These are phyloP conservation scores for Aeminium ludgeri DNA, from an alignment of 495 filamentous ascomycete species.

Conservation along the genomic window DNA sequence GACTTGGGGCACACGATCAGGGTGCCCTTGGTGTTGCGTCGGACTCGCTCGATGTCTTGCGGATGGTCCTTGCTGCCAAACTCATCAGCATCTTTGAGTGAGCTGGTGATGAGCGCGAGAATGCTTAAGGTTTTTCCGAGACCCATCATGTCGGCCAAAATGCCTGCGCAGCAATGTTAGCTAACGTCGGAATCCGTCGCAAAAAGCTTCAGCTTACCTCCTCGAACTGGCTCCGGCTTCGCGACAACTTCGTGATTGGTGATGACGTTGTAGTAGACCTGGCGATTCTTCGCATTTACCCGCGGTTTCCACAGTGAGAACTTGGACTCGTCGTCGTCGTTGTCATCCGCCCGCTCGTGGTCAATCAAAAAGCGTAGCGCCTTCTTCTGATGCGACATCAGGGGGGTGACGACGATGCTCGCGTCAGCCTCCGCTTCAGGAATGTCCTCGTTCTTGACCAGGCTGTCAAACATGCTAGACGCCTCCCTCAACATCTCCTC, in stretches of 20 bases:
- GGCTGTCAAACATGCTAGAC: constrained; percentile 69
- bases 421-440: constrained; percentile 53
- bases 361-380: constrained; percentile 73
- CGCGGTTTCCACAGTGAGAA: constrained; percentile 44
- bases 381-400: constrained; percentile 83
- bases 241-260: constrained; percentile 46
- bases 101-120: constrained; percentile 52
- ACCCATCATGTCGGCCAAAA: constrained; percentile 96
- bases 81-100: constrained; percentile 37
- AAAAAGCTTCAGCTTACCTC: no score
- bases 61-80: constrained; percentile 36
- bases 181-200: no score
- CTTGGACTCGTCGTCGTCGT: constrained; percentile 31
- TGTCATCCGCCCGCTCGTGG: constrained; percentile 52
- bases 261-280: constrained; percentile 58
- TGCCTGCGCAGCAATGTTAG: no score
- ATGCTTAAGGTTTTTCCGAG: constrained; percentile 88
- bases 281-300: constrained; percentile 29
- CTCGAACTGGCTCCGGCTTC: constrained; percentile 54
- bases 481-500: constrained; percentile 79
- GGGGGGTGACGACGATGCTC: constrained; percentile 40
- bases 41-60: constrained; percentile 26
- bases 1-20: constrained; percentile 82
- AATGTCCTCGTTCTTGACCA: constrained; percentile 55
- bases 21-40: constrained; percentile 58